phyloP scores from a whole-genome alignment of 805 yeast species.

The Dipodascopsis uninucleata region DNA sequence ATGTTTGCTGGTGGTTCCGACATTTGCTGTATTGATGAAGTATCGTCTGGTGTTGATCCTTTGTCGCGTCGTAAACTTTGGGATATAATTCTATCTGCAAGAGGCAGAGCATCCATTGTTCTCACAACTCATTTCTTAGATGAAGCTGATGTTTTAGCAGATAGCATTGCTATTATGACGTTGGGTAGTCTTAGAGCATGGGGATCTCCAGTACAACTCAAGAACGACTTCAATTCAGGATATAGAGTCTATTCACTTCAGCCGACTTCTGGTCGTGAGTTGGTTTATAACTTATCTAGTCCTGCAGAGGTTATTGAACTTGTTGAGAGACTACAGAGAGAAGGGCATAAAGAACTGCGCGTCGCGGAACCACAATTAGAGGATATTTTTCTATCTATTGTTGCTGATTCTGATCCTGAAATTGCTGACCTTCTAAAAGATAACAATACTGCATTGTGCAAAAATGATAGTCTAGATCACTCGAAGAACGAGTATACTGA shows the following conservation, averaged over 20 bases:
- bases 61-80: conserved; percentile 37
- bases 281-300: conserved; percentile 12
- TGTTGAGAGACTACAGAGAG: conserved; percentile 5
- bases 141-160: conserved; percentile 38
- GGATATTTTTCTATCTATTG: conserved; percentile 35
- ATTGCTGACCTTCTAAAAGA: conserved; percentile 11
- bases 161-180: conserved; percentile 35
- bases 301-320: conserved; percentile 9
- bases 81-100: conserved; percentile 35
- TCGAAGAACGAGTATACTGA: no score
- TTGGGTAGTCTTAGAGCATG: conserved; percentile 33
- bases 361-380: conserved; percentile 37
- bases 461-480: background rate
- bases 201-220: conserved; percentile 36
- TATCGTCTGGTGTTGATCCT: conserved; percentile 41
- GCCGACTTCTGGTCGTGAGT: conserved; percentile 22
- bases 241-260: conserved; percentile 25
- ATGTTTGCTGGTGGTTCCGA: conserved; percentile 38
- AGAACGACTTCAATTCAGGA: conserved; percentile 35
- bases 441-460: conserved; percentile 1
- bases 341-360: conserved; percentile 11
- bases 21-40: conserved; percentile 39
- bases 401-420: conserved; percentile 24
- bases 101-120: conserved; percentile 33
- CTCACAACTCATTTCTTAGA: conserved; percentile 39